Conservation (phyloP, 2,329 filamentous ascomycete genomes). For the Septoria petroselini region DNA sequence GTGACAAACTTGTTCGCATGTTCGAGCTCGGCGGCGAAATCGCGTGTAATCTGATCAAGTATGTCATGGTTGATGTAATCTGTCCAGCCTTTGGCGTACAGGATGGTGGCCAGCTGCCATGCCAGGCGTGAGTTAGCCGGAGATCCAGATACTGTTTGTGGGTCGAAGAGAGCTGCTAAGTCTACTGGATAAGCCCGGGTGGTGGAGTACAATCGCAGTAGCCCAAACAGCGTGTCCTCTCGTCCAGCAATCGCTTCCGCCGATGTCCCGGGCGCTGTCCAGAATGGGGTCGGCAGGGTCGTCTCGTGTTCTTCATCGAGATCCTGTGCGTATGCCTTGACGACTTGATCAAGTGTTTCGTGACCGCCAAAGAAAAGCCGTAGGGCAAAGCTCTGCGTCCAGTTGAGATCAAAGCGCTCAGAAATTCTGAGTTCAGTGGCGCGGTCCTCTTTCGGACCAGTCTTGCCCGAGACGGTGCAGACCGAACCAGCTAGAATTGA, state of each 20-base stretch:
- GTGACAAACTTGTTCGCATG: conserved; percentile 28
- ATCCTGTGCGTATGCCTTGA: conserved; percentile 70
- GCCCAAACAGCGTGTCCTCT: conserved; percentile 81
- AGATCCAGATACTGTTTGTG: conserved; percentile 72
- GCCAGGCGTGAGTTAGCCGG: conserved; percentile 71
- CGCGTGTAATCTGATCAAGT: conserved; percentile 64
- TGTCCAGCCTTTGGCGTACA: conserved; percentile 37
- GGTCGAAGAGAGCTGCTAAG: conserved; percentile 69
- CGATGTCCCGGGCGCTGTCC: conserved; percentile 9
- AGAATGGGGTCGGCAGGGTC: conserved; percentile 69
- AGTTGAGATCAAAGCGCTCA: conserved; percentile 79
- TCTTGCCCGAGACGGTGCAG: conserved; percentile 76
- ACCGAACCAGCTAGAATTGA: conserved; percentile 85
- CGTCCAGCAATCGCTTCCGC: conserved; percentile 43
- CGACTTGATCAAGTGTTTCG: conserved; percentile 65
- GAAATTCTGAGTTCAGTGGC: conserved; percentile 77
- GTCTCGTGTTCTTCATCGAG: conserved; percentile 66
- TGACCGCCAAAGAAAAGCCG: conserved; percentile 83
- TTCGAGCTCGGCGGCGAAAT: conserved; percentile 37
- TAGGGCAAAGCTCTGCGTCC: conserved; percentile 89
- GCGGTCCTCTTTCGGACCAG: conserved; percentile 73
- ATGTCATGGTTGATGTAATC: conserved; percentile 38
- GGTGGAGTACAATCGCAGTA: conserved; percentile 62
- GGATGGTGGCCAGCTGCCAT: conserved; percentile 75
- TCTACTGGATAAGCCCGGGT: conserved; percentile 35